phyloP scores from a whole-genome alignment of 768 basidiomycete genomes.

The Russula compacta region DNA sequence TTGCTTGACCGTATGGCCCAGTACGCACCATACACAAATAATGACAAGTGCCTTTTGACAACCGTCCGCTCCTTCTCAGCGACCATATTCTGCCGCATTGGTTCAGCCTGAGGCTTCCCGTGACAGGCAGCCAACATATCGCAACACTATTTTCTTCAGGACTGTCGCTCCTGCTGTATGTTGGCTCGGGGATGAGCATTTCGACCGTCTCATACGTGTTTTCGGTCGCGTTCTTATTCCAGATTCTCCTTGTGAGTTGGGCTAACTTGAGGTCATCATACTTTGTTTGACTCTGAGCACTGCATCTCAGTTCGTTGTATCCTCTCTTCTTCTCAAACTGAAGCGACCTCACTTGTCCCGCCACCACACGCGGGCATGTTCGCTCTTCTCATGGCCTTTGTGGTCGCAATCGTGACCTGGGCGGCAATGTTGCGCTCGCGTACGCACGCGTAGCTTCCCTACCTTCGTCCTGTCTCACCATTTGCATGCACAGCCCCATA shows the following conservation, averaged over 20 bases:
- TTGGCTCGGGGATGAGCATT: constrained; percentile 19
- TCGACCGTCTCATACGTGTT: constrained; percentile 18
- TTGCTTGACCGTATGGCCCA: constrained; percentile 17
- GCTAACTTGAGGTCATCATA: neutral
- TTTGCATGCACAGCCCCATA: constrained; percentile 5
- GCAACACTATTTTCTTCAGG: constrained; percentile 10
- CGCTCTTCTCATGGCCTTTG: constrained; percentile 14
- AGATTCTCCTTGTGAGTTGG: constrained; percentile 14
- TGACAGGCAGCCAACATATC: constrained; percentile 15
- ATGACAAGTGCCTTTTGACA: neutral
- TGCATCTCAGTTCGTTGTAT: constrained; percentile 13
- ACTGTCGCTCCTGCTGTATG: constrained; percentile 16
- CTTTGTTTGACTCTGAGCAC: neutral
- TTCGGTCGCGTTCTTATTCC: constrained; percentile 19
- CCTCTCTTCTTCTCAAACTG: constrained; percentile 15
- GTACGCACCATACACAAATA: neutral
- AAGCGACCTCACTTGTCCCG: constrained; percentile 17
- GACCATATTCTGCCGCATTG: constrained; percentile 17
- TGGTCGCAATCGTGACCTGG: constrained; percentile 12
- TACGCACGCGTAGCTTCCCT: neutral
- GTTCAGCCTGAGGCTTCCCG: constrained; percentile 14
- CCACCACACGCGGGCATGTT: constrained; percentile 12
- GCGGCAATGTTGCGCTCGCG: constrained; percentile 18
- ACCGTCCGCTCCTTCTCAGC: neutral
- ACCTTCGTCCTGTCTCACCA: neutral